A percentile compares a stretch with the other conserved stretches of the same genome.
Evolutionary conservation across 306 rosid species (phyloP).

Genomic region (Rosa persica): DNA sequence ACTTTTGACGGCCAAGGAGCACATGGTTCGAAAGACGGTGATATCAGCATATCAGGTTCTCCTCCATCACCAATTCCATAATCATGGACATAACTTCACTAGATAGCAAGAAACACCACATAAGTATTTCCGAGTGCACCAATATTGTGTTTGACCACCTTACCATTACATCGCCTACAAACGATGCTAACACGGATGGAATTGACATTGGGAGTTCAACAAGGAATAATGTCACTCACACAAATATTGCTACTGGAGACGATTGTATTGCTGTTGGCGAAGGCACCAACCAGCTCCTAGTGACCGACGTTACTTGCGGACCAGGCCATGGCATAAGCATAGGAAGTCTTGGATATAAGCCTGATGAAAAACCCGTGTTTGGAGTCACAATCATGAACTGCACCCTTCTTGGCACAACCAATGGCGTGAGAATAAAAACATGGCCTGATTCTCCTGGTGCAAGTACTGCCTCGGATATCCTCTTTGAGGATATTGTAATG

Average conservation of each 20-base stretch:
- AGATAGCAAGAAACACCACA: slow-evolving; percentile 1
- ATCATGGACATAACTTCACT: not conserved
- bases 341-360: slow-evolving; percentile 7
- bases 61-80: slow-evolving; percentile 4
- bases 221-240: not conserved
- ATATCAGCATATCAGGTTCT: not conserved
- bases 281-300: slow-evolving; percentile 1
- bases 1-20: slow-evolving; percentile 8
- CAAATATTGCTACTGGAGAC: slow-evolving; percentile 1
- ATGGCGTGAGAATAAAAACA: slow-evolving; percentile 9
- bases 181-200: slow-evolving; percentile 16
- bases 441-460: slow-evolving; percentile 2
- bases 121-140: not conserved
- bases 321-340: slow-evolving; percentile 8
- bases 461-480: not conserved
- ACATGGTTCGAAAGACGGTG: not conserved
- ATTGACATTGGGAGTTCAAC: slow-evolving; percentile 7
- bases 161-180: not conserved
- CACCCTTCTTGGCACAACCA: not conserved
- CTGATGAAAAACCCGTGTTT: not conserved
- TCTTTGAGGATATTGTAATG: slow-evolving; percentile 42
- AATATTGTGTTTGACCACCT: not conserved
- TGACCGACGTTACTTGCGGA: not conserved
- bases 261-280: not conserved
- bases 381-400: slow-evolving; percentile 2